phyloP scores from a whole-genome alignment of 441 rosid genomes.

The Jatropha podagrica region DNA sequence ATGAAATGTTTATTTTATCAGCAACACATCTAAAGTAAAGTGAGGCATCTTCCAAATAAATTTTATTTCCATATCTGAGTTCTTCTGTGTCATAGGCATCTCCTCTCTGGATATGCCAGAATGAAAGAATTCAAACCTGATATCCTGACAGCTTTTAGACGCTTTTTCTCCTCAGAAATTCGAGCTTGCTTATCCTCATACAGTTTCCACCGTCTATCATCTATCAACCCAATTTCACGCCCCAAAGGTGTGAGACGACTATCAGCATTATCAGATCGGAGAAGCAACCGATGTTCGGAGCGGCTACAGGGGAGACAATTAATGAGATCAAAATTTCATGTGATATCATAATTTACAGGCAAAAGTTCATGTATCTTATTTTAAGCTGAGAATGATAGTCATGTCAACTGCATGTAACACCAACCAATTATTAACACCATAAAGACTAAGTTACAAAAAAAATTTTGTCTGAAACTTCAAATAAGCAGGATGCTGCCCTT shows the following conservation, averaged over 20 bases:
- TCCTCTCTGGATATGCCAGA: not conserved
- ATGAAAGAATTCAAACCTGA: constrained; percentile 52
- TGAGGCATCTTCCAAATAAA: not conserved
- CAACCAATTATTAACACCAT: not conserved
- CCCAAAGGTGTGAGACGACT: constrained; percentile 97
- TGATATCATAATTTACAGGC: not conserved
- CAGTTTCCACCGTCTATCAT: constrained; percentile 86
- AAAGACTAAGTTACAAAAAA: not conserved
- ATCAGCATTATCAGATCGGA: constrained; percentile 94
- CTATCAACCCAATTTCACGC: constrained; percentile 86
- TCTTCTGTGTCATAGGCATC: not conserved
- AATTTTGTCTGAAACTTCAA: not conserved
- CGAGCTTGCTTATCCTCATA: constrained; percentile 87
- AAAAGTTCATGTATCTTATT: not conserved
- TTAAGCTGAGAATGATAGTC: not conserved
- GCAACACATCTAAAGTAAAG: not conserved
- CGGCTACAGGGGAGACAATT: constrained; percentile 52
- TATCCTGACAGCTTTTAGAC: constrained; percentile 76
- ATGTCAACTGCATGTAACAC: not conserved
- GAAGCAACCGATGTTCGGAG: constrained; percentile 94
- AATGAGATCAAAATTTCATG: not conserved
- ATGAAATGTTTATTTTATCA: not conserved
- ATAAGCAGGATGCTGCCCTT: not conserved
- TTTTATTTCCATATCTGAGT: not conserved
- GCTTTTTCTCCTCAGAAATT: constrained; percentile 74